Base-by-base conservation (phyloP, 2,329 filamentous ascomycete species). In the Penicillium oxalicum region DNA sequence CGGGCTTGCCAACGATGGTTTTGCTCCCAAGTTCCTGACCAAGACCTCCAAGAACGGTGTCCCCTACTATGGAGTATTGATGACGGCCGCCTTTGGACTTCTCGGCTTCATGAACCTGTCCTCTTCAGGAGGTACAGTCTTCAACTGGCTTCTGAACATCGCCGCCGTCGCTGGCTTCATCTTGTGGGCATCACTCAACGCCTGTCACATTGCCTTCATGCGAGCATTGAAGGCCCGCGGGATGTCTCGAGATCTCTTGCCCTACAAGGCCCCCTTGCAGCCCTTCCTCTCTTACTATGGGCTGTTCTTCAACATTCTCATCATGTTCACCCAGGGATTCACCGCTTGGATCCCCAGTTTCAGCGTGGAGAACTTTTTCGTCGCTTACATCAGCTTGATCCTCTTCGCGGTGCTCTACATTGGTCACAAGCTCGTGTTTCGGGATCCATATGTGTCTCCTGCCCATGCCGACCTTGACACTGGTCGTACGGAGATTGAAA, bases 131-230 rank as follows among this genome's bases (percentile, higher is more conserved):
- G 40, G 41, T 5, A 49, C 47, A 1, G 50, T 54, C 2, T 52
- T 54, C 40, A 52, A 52, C 28, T 54, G 50, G 45, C 32, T 54
- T 4, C 32, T 52, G 33, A 52, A 54, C 24, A 52, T 52, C 18
- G 24, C 49, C 4, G 48, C 49, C 4, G 46, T 54, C 12, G 51
- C 51, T 39, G 51, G 5, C 4, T 49, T 54, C 13, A 54, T 54
- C 24, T 18, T 45, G 11, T 54, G 52, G 52, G 49, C 49, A 9
- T 47, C 52, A n/a, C 36, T 54, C 9, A 52, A 51, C n/a, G 29
- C 38, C 9, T 51, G 49, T 29, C 49, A 54, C 28, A 44, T 54
- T 28, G 44, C 32, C 4, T 54, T 54, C 11, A 51, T 51, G 46
- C 46, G 49, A 36, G 52, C 46, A 25, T 25, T 54, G 26, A 51